Evolutionary conservation across 495 filamentous ascomycete species (phyloP), one percentile per base, ranked within the genome.

Genomic region (Aspergillus homomorphus): DNA sequence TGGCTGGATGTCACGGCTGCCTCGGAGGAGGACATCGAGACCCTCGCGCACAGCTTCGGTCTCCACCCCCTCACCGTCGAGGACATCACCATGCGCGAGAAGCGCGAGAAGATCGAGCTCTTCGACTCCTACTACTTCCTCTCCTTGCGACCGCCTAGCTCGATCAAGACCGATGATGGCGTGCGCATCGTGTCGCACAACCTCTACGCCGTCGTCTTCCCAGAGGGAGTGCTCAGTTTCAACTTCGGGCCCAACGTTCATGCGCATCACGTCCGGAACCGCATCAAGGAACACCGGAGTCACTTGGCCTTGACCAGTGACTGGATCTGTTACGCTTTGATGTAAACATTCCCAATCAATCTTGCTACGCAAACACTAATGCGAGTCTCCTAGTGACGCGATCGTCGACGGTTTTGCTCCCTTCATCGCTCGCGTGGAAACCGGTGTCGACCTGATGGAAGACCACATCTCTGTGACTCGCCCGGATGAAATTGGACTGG

Each of bases 241-340:
- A 90, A 87, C 60, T 93, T 91, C 70, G 78, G 81, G n/a, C 81
- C 82, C 45, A 91, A 87, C 58, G 80, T 82, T 0, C 92, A 97
- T 66, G 87, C 87, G 7, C 81, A 81, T 15, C 87, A 92, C 60
- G 92, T 96, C 42, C 84, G 90, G 54, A 88, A 88, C 75, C 82
- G 92, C 57, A 95, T 97, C 63, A 85, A 87, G 0, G 87, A 87
- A 66, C 78, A 96, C 53, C 87, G 91, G 62, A 92, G 95, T 64
- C 92, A 93, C 65, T 83, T 96, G 57, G 82, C 86, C 10, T 74
- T 96, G 58, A 91, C 88, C 45, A 89, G 89, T 62, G 92, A 97
- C 71, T 97, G 92, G 92, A 91, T 97, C 64, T 97, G 92, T 72
- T 97, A 97, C 67, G 92, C 92, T 18, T 79, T 97, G 64, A 97